Evolutionary conservation across 495 filamentous ascomycete species (phyloP), one percentile per base, ranked within the genome.

Genomic region (Hamigera avellanea): DNA sequence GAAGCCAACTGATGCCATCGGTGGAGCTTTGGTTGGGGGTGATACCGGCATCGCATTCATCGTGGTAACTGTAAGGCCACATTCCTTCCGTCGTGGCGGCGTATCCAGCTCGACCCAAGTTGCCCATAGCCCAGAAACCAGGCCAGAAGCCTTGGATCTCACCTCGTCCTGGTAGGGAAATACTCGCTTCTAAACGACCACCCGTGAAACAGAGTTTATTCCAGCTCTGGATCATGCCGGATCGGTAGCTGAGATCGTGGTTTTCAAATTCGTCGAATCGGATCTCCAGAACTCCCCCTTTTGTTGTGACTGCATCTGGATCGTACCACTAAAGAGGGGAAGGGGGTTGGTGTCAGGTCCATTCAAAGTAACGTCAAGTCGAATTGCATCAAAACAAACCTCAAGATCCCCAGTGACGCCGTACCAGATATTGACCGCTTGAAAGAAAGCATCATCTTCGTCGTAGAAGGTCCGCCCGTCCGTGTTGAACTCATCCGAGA

Each of bases 101-200:
- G 56, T 81, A 80, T 8, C 80, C 80, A 19, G 80, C 75, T 36
- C 80, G 70, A 28, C 72, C 80, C 3, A 84, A 63, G 41, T 84
- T 84, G 0, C 80, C 80, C 79, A 83, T 82, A 0, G 81, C 70
- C 82, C 82, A 87, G 56, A 84, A 83, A 45, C 81, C 82, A 37
- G 81, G 81, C 82, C 82, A 86, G 54, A 85, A 80, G 13, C 82
- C 80, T 18, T 73, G 61, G 19, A 72, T 67, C 26, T 83, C 75
- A 5, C 81, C 82, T 21, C 66, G 50, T 14, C 82, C 82, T 4
- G 82, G 82, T 6, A 86, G 62, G 1, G 83, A 88, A 21, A 83
- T 72, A 45, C 78, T 82, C 9, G 81, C 82, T 60, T 87, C 81
- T n/a, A 86, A 53, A 27, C 77, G 66, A 10, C 82, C 82, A 14